Conservation (phyloP, 2,329 filamentous ascomycete genomes). For the Fusarium annulatum region DNA sequence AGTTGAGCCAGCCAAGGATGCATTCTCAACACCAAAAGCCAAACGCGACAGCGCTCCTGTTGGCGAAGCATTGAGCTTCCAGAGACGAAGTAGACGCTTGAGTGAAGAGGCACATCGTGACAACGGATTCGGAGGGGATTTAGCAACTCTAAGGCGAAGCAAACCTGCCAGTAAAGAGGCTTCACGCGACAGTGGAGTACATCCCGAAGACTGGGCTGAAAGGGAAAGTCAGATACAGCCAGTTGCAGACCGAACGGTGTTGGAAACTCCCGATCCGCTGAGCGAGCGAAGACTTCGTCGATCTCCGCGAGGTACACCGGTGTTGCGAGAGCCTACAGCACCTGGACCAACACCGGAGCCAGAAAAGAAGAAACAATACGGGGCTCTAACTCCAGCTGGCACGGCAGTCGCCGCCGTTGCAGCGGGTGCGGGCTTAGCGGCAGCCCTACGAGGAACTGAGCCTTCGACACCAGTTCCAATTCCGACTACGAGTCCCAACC, state of each 20-base stretch:
- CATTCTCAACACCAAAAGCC: conserved; percentile 39
- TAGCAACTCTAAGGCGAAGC: conserved; percentile 55
- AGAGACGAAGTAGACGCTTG: conserved; percentile 50
- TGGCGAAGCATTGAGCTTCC: conserved; percentile 54
- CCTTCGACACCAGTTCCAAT: conserved; percentile 29
- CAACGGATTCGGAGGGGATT: conserved; percentile 60
- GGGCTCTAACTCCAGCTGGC: conserved; percentile 39
- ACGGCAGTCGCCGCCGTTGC: conserved; percentile 22
- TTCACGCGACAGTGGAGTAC: conserved; percentile 67
- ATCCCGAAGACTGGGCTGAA: conserved; percentile 62
- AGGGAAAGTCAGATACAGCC: conserved; percentile 36
- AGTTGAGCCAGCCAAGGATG: conserved; percentile 43
- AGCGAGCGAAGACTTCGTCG: conserved; percentile 45
- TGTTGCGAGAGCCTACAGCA: conserved; percentile 54
- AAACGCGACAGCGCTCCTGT: conserved; percentile 52
- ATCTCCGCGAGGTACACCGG: conserved; percentile 53
- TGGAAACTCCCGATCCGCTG: conserved; percentile 46
- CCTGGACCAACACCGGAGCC: conserved; percentile 57
- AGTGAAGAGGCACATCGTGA: conserved; percentile 59
- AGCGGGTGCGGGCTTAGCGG: conserved; percentile 31
- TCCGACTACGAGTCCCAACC: conserved; percentile 19
- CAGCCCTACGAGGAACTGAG: conserved; percentile 24
- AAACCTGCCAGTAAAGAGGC: conserved; percentile 49
- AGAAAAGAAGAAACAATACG: conserved; percentile 55
- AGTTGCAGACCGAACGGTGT: conserved; percentile 30